Base-by-base conservation (phyloP, 202 grass and related monocot species). In the Bolboschoenoplectus hybrid region DNA sequence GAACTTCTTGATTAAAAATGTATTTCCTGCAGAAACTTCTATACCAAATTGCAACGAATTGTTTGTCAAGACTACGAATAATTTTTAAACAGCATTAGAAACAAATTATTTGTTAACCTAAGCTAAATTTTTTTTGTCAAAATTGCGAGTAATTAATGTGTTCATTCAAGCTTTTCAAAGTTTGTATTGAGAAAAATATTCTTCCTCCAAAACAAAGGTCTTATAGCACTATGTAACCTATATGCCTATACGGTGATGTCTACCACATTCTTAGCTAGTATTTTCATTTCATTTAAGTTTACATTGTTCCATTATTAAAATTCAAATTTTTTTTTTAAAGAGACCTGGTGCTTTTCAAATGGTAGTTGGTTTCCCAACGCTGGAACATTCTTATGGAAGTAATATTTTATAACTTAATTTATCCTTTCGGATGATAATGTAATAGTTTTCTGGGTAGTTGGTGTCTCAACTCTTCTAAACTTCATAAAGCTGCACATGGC, bases 381-480 rank as follows among this genome's bases (percentile, higher is more conserved):
- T 53, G 26, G 72, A 53, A 76, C 72, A 76, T 76, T 76, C 72
- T 76, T 36, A 36, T 10, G 5, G 2, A 11, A 12, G 4, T 20
- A 76, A 76, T 53, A 36, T 5, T 76, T 36, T 53, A 75, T 51
- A 68, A 41, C 13, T 68, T 68, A 68, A 38, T 76, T 52, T 53
- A 53, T 53, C 49, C 26, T 14, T 32, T 34, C 4, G 20, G 45
- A 44, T 74, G n/a, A 26, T 51, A 50, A 49, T 50, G 46, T 74
- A 51, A 74, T 74, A 35, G 2, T 26, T 73, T 71, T 73, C 7
- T 46, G n/a, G 13, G 17, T 49, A 49, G 72, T 52, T 34, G 71
- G 71, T 75, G 68, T 75, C 40, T 75, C 47, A 74, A 74, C n/a
- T 17, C n/a, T 9, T n/a, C 26, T 26, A 26, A 74, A 74, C 9